These are phyloP conservation scores for Voacanga thouarsii DNA, from an alignment of 257 asterid genomes.

Conservation along the genomic window DNA sequence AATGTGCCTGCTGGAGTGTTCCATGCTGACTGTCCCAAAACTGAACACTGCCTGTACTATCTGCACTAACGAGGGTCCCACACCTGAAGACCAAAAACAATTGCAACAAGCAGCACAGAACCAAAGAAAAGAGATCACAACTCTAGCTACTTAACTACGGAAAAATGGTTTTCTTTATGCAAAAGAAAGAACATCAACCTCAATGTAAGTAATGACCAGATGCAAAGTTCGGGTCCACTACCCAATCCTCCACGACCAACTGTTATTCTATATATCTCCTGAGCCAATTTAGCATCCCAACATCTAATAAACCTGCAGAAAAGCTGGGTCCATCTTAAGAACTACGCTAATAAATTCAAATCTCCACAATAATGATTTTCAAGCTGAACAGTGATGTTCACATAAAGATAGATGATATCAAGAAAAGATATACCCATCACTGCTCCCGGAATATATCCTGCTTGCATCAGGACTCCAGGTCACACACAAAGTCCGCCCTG, in stretches of 20 bases:
- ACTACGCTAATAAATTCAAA: background rate
- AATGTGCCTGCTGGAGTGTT: slow-evolving; percentile 79
- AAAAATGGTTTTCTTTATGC: background rate
- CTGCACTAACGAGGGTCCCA: slow-evolving; percentile 70
- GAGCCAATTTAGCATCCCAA: slow-evolving; percentile 67
- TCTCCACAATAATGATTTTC: background rate
- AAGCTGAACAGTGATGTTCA: background rate
- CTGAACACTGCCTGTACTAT: slow-evolving; percentile 85
- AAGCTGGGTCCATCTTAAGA: slow-evolving; percentile 7
- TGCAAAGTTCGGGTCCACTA: slow-evolving; percentile 66
- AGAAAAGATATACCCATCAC: slow-evolving; percentile 68
- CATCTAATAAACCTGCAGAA: slow-evolving; percentile 74
- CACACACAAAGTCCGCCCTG: slow-evolving; percentile 78
- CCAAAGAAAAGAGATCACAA: background rate
- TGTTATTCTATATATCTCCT: slow-evolving; percentile 75
- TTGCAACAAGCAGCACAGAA: background rate
- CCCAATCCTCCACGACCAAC: slow-evolving; percentile 78
- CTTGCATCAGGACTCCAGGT: slow-evolving; percentile 80
- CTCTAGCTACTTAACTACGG: background rate
- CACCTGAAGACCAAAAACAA: slow-evolving; percentile 32
- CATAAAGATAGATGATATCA: background rate
- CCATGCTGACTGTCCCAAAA: slow-evolving; percentile 93
- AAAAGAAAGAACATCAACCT: slow-evolving; percentile 38
- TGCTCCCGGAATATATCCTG: slow-evolving; percentile 83
- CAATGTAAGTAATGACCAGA: slow-evolving; percentile 81